A percentile compares a stretch with the other conserved stretches of the same genome.
phyloP scores from a whole-genome alignment of 768 basidiomycete genomes.

The Leccinum imitatum region DNA sequence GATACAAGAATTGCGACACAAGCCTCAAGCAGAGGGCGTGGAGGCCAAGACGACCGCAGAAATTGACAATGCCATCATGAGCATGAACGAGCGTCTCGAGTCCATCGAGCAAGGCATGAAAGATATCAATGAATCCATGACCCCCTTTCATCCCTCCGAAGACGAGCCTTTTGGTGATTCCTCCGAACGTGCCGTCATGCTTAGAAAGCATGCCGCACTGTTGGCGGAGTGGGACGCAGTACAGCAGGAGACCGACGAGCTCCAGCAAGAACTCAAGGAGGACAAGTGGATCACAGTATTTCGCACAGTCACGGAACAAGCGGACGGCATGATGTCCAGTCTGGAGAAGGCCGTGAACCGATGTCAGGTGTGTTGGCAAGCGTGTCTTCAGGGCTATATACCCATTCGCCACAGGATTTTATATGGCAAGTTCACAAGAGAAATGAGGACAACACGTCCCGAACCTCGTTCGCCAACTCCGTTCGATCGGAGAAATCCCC shows the following conservation, averaged over 20 bases:
- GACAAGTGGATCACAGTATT: constrained; percentile 97
- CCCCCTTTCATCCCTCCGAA: constrained; percentile 52
- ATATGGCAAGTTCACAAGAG: constrained; percentile 77
- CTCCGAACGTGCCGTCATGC: constrained; percentile 40
- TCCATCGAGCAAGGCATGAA: constrained; percentile 71
- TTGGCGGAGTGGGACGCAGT: constrained; percentile 79
- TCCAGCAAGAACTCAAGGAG: constrained; percentile 92
- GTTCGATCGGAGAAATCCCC: constrained; percentile 51
- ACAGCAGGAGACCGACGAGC: constrained; percentile 73
- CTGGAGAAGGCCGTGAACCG: constrained; percentile 90
- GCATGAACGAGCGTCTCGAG: constrained; percentile 76
- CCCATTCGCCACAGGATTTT: constrained; percentile 58
- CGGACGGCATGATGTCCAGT: constrained; percentile 96
- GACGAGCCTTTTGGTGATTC: constrained; percentile 50
- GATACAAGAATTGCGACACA: constrained; percentile 91
- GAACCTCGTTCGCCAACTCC: constrained; percentile 44
- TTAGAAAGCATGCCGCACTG: constrained; percentile 75
- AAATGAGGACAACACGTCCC: constrained; percentile 45
- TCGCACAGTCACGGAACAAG: constrained; percentile 90
- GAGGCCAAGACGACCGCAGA: constrained; percentile 58
- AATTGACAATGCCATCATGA: constrained; percentile 81
- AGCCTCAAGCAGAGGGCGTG: constrained; percentile 61
- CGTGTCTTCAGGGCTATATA: neutral
- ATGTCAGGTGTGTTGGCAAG: constrained; percentile 65
- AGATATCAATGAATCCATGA: constrained; percentile 61